phyloP scores from a whole-genome alignment of 345 rosid genomes.

The Barbarea vulgaris region DNA sequence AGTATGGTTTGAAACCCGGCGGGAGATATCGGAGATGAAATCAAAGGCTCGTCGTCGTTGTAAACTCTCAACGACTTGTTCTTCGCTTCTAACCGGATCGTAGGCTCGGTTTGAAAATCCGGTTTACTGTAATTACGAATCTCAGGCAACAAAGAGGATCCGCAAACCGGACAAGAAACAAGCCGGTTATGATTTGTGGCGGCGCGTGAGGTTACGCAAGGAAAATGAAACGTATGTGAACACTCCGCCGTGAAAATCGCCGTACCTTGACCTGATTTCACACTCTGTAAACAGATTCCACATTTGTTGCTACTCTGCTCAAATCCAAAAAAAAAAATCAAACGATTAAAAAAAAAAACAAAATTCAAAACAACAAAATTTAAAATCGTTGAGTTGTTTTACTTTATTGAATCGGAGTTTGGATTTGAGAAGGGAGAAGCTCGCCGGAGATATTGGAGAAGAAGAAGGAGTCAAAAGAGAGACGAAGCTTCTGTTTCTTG shows the following conservation, averaged over 20 bases:
- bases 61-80: constrained; percentile 57
- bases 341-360: not conserved
- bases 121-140: constrained; percentile 23
- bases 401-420: constrained; percentile 70
- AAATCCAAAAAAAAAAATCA: not conserved
- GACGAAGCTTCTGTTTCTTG: constrained; percentile 41
- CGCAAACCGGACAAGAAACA: constrained; percentile 67
- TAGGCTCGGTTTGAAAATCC: constrained; percentile 20
- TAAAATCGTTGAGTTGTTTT: not conserved
- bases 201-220: constrained; percentile 62
- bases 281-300: constrained; percentile 70
- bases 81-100: constrained; percentile 10
- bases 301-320: constrained; percentile 43
- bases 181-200: constrained; percentile 38
- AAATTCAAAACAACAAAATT: not conserved
- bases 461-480: constrained; percentile 38
- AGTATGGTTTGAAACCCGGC: constrained; percentile 70
- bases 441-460: constrained; percentile 71
- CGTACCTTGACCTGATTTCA: constrained; percentile 72
- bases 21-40: constrained; percentile 57
- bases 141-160: constrained; percentile 46
- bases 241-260: constrained; percentile 98
- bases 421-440: constrained; percentile 71
- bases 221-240: constrained; percentile 77
- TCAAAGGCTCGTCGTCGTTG: constrained; percentile 78